These are phyloP conservation scores for Fusarium sublunatum DNA, from an alignment of 2,329 filamentous ascomycete species.

Conservation along the genomic window DNA sequence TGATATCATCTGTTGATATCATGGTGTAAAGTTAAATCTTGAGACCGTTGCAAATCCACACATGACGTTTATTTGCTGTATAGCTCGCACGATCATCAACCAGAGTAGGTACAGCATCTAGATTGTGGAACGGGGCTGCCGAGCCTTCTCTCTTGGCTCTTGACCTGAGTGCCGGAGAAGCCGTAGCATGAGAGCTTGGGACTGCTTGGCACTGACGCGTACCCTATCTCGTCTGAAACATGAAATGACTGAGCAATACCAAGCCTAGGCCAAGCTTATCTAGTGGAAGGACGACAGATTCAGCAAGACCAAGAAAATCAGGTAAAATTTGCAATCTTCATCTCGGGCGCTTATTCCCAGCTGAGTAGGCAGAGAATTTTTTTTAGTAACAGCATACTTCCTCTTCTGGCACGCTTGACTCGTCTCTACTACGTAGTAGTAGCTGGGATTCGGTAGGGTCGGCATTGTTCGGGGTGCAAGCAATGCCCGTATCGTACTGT, in stretches of 20 bases:
- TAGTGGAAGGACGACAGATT: constrained; percentile 1
- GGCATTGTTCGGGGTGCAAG: constrained; percentile 26
- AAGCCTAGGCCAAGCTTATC: constrained; percentile 23
- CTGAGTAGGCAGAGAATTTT: constrained; percentile 6
- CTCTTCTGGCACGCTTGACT: constrained; percentile 21
- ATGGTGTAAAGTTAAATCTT: constrained; percentile 24
- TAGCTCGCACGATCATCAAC: background rate
- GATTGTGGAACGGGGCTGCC: constrained; percentile 10
- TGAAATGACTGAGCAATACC: constrained; percentile 20
- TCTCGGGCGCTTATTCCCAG: constrained; percentile 10
- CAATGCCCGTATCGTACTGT: background rate
- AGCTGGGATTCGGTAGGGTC: constrained; percentile 36
- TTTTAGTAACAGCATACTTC: constrained; percentile 21
- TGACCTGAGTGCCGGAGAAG: constrained; percentile 38
- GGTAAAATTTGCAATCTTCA: constrained; percentile 14
- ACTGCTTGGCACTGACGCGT: constrained; percentile 46
- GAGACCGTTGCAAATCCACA: constrained; percentile 1
- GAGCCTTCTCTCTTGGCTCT: constrained; percentile 24
- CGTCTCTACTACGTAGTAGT: constrained; percentile 2
- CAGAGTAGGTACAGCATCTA: background rate
- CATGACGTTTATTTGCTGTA: constrained; percentile 5
- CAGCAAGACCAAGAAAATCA: constrained; percentile 26
- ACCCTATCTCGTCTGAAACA: constrained; percentile 22
- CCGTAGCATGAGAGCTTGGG: constrained; percentile 23
- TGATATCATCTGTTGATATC: constrained; percentile 38